These are phyloP conservation scores for Pisolithus sp. DNA, from an alignment of 768 basidiomycete genomes.

Conservation along the genomic window DNA sequence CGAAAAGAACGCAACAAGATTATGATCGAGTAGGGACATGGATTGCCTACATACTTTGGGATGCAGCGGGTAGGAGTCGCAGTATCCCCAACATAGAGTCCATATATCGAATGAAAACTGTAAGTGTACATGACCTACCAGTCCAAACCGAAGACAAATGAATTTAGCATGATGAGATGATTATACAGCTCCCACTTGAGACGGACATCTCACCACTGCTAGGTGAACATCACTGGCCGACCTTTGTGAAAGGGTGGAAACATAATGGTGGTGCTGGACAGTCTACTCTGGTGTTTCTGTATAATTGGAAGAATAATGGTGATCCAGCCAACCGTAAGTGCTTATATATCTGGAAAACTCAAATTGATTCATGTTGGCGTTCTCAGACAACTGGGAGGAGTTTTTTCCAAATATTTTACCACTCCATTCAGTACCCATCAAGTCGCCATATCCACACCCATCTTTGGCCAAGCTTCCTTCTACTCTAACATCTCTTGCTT, in stretches of 20 bases:
- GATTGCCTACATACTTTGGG: constrained; percentile 17
- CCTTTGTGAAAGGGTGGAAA: constrained; percentile 9
- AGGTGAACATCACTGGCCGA: constrained; percentile 21
- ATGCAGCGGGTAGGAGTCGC: constrained; percentile 6
- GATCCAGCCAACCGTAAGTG: constrained; percentile 26
- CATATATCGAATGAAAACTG: constrained; percentile 24
- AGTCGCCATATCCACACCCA: constrained; percentile 22
- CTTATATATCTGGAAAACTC: not conserved
- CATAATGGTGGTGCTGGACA: constrained; percentile 1
- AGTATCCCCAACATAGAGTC: constrained; percentile 14
- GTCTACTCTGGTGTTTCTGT: constrained; percentile 21
- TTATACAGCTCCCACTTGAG: constrained; percentile 19
- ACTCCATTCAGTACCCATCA: constrained; percentile 10
- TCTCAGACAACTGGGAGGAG: constrained; percentile 23
- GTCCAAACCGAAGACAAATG: not conserved
- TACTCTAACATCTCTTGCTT: constrained; percentile 17
- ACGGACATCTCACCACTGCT: constrained; percentile 23
- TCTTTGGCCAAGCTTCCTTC: constrained; percentile 16
- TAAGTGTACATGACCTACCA: constrained; percentile 14
- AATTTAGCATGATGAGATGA: constrained; percentile 23
- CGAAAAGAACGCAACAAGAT: constrained; percentile 9
- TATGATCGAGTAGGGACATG: constrained; percentile 20
- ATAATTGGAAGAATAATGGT: constrained; percentile 27
- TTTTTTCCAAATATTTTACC: constrained; percentile 11
- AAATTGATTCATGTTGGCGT: not conserved